Base-by-base conservation (phyloP, 768 basidiomycete genomes). In the Peribolospora kevripleyi region DNA sequence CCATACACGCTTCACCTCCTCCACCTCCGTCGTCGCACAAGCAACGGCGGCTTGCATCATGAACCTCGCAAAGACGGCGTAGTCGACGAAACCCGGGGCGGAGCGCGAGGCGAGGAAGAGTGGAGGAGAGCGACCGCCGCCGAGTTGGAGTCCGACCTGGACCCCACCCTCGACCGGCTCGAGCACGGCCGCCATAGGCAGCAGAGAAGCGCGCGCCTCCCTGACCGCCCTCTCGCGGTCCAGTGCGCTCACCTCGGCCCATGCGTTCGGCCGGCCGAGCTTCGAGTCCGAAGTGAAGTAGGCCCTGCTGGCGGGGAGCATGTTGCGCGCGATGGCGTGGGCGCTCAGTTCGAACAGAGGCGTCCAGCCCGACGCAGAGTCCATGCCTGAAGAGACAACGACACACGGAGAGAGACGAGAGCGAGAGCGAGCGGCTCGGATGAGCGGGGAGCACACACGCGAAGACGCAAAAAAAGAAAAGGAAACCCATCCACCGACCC, bases 81-180 rank as follows among this genome's bases (percentile, higher is more conserved):
- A 57, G 47, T 57, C 57, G 43, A 52, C 54, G 14, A 54, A 54
- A 7, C 57, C 54, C 4, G 57, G 54, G 39, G 51, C 13, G 39
- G 52, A 13, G 11, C 53, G 52, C 8, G 43, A 45, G 4, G 50
- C 3, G 6, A 57, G 42, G 57, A 48, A 57, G 0, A 48, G 9
- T 0, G 53, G 42, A 7, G 50, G 8, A 1, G 53, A 13, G 41
- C 54, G 51, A 5, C 50, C 41, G 6, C 14, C 11, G 13, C 51
- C 42, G 51, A 57, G 50, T 8, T 53, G 53, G 40, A 54, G n/a
- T n/a, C n/a, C n/a, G n/a, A n/a, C n/a, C n/a, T n/a, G 42, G 14
- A 57, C 36, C 0, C 42, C 42, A 3, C 50, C 39, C 36, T 52
- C 39, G 1, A 51, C 57, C 11, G 38, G 57, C 36, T 6, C 7